A percentile compares a stretch with the other conserved stretches of the same genome.
phyloP scores from a whole-genome alignment of 495 filamentous ascomycete genomes.

The Thermochaetoides thermophila region DNA sequence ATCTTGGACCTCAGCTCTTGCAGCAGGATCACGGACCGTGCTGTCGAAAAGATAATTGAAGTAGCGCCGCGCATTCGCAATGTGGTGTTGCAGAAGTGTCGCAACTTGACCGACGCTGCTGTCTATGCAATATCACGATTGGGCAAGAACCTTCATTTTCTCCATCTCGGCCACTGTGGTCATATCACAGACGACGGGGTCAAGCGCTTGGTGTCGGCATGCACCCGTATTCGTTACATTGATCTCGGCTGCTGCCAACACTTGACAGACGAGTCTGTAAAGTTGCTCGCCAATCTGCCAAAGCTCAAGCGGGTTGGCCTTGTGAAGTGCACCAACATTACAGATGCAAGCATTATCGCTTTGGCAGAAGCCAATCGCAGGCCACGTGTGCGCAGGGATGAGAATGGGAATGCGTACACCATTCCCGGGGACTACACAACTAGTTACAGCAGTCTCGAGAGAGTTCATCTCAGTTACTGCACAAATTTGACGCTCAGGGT shows the following conservation, averaged over 20 bases:
- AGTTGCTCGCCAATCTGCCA: slow-evolving; percentile 67
- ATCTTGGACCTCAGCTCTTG: slow-evolving; percentile 92
- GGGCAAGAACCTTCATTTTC: slow-evolving; percentile 90
- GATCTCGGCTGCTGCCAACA: slow-evolving; percentile 90
- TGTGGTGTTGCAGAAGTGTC: slow-evolving; percentile 86
- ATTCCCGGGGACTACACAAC: slow-evolving; percentile 26
- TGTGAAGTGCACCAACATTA: slow-evolving; percentile 85
- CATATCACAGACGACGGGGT: slow-evolving; percentile 83
- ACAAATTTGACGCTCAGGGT: slow-evolving; percentile 64
- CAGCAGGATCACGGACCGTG: slow-evolving; percentile 63
- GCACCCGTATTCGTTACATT: slow-evolving; percentile 93
- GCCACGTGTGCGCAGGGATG: slow-evolving; percentile 35
- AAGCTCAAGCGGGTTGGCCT: slow-evolving; percentile 89
- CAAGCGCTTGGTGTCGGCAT: slow-evolving; percentile 61
- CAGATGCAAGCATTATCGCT: slow-evolving; percentile 73
- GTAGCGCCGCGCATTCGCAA: slow-evolving; percentile 82
- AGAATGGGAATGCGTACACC: slow-evolving; percentile 17
- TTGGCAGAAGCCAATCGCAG: slow-evolving; percentile 49
- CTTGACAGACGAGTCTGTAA: slow-evolving; percentile 79
- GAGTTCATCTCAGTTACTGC: slow-evolving; percentile 96
- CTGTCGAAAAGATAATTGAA: slow-evolving; percentile 72
- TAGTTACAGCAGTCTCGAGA: slow-evolving; percentile 53
- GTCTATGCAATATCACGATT: slow-evolving; percentile 78
- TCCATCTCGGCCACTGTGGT: slow-evolving; percentile 87
- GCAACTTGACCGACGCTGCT: slow-evolving; percentile 76